Base-by-base conservation (phyloP, 352 stramenopile genomes). In the Discostella stelligera region DNA sequence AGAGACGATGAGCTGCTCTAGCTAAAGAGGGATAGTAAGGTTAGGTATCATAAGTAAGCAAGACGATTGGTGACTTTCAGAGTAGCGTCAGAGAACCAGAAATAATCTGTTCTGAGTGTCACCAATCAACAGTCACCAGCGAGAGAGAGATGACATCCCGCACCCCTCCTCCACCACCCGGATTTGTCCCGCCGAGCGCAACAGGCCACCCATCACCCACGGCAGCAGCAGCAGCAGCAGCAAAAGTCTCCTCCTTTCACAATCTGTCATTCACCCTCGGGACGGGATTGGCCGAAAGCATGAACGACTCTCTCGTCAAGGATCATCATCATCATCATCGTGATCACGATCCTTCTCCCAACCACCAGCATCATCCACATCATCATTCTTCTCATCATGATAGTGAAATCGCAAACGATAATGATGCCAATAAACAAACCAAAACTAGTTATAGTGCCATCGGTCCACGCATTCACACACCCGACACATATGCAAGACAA, bases 181-280 rank as follows among this genome's bases (percentile, higher is more conserved):
- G 74, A 41, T 77, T 82, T 48, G 58, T 9, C 44, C 55, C 6
- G n/a, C 20, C 32, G 25, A 50, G 25, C 10, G n/a, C 20, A 30
- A 27, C 27, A 21, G 21, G 39, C 1, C 14, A 23, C 9, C 8
- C 41, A 66, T 50, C 32, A 39, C 10, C 21, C 6, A 37, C 25
- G 18, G 0, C 41, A 68, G 20, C 11, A 37, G 21, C 48, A 30
- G 18, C 11, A 21, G 49, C n/a, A 21, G 5, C 18, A 2, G 8
- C 30, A 5, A 44, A 3, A 44, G 7, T 8, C 37, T 44, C 37
- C 7, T 86, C 74, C 21, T 94, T 90, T 46, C 88, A 73, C 16
- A 91, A 94, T 69, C 56, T 94, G 6, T 86, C 86, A 2, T 78
- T 77, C 37, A 78, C 75, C 10, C 56, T 94, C 0, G 89, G 89